Conservation (phyloP, 345 rosid genomes). For the Syzygium grande region DNA sequence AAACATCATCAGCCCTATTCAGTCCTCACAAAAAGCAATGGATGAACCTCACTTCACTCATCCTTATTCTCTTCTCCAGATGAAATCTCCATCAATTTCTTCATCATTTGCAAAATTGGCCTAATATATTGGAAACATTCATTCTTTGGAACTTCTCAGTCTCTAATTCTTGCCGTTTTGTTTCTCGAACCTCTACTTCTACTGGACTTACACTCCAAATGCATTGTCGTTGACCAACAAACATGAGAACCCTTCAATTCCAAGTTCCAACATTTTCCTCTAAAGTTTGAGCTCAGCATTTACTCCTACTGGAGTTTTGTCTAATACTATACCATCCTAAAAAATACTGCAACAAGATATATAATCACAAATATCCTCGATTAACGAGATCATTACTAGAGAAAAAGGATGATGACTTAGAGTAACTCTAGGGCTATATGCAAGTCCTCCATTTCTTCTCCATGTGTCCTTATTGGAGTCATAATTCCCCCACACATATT, state of each 20-base stretch:
- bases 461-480: not conserved
- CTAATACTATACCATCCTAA: not conserved
- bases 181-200: not conserved
- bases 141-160: not conserved
- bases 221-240: not conserved
- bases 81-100: not conserved
- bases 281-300: not conserved
- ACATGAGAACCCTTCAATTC: not conserved
- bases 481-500: not conserved
- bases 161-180: not conserved
- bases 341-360: not conserved
- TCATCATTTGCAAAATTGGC: not conserved
- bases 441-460: not conserved
- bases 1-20: not conserved
- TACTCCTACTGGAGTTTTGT: not conserved
- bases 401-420: not conserved
- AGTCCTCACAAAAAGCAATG: not conserved
- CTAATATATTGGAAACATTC: not conserved
- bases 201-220: not conserved
- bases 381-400: not conserved
- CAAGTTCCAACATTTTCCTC: not conserved
- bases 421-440: not conserved
- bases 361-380: not conserved
- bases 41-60: not conserved
- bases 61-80: not conserved